Evolutionary conservation across 257 asterid genomes (phyloP).

Genomic region (Anisodus tanguticus): DNA sequence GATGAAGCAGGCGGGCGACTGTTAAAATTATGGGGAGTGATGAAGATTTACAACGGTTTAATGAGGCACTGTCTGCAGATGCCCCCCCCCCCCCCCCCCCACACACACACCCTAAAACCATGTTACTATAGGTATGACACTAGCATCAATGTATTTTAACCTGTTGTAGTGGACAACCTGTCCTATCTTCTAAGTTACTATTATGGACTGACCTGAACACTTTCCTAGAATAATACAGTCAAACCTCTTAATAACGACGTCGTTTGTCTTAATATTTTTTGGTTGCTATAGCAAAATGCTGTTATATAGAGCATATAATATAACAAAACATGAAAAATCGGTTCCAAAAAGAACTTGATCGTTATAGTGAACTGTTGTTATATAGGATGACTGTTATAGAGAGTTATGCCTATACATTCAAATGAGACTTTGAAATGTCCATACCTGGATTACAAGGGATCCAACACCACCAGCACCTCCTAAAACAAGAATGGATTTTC

Average conservation of each 20-base stretch:
- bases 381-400: too few relatives aligned
- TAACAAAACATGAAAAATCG: too few relatives aligned
- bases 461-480: constrained; percentile 99
- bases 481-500: constrained; percentile 85
- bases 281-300: too few relatives aligned
- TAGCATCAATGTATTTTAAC: not conserved
- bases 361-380: too few relatives aligned
- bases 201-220: too few relatives aligned
- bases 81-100: too few relatives aligned
- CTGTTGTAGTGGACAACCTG: not conserved
- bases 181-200: not conserved
- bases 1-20: not conserved
- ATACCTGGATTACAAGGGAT: constrained; percentile 83
- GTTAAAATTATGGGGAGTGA: not conserved
- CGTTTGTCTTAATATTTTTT: too few relatives aligned
- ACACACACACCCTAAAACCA: not conserved
- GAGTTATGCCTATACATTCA: not conserved
- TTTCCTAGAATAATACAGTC: too few relatives aligned
- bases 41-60: not conserved
- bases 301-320: too few relatives aligned
- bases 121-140: not conserved
- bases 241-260: too few relatives aligned
- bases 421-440: not conserved
- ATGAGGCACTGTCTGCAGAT: not conserved
- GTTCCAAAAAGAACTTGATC: too few relatives aligned